phyloP scores from a whole-genome alignment of 202 grass and related monocot genomes.

The Zoysia matrella region DNA sequence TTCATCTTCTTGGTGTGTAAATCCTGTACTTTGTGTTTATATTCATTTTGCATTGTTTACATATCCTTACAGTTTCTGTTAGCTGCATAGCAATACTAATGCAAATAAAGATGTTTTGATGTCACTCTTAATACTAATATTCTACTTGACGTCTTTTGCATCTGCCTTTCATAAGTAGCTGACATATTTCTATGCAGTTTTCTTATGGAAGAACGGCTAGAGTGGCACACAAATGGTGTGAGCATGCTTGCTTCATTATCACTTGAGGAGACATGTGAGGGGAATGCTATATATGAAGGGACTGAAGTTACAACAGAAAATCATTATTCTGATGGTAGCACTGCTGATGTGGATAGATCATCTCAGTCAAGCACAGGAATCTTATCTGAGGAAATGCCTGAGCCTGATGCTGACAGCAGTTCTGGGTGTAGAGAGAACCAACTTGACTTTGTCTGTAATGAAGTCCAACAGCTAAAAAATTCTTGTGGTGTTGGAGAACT shows the following conservation, averaged over 20 bases:
- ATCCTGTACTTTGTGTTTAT: not conserved
- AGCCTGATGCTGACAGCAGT: constrained; percentile 35
- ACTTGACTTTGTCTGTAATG: constrained; percentile 45
- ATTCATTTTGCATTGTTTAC: not conserved
- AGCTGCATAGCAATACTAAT: constrained; percentile 20
- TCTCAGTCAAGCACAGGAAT: constrained; percentile 54
- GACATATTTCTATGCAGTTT: constrained; percentile 55
- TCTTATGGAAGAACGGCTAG: constrained; percentile 93
- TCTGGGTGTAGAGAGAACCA: constrained; percentile 47
- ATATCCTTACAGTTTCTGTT: constrained; percentile 19
- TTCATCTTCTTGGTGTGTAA: not conserved
- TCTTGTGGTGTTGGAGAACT: constrained; percentile 41
- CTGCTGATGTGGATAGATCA: constrained; percentile 45
- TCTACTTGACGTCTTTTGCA: constrained; percentile 32
- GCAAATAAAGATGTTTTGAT: constrained; percentile 26
- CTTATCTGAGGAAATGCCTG: constrained; percentile 41
- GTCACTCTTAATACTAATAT: constrained; percentile 22
- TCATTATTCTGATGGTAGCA: constrained; percentile 44
- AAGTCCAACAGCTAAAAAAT: constrained; percentile 31
- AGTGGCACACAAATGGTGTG: constrained; percentile 81
- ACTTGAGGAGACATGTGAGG: constrained; percentile 59
- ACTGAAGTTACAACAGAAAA: constrained; percentile 48
- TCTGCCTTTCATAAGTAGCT: constrained; percentile 21
- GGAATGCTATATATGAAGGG: constrained; percentile 54
- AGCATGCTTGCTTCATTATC: constrained; percentile 80